phyloP scores from a whole-genome alignment of 768 basidiomycete genomes.

The Cyathus striatus region DNA sequence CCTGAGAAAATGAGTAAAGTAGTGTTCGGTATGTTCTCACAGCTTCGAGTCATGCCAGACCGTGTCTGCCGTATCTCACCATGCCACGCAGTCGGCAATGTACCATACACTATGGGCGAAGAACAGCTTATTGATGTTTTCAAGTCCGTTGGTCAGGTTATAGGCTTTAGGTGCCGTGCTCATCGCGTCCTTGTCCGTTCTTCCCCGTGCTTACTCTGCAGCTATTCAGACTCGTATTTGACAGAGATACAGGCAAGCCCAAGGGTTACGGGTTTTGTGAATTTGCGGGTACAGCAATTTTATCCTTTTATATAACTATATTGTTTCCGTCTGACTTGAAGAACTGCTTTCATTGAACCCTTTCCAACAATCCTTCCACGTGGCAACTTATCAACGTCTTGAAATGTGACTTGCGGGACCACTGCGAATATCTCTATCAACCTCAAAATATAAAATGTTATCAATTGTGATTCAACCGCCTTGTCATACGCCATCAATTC shows the following conservation, averaged over 20 bases:
- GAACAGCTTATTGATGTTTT: conserved; percentile 86
- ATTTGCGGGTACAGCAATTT: conserved; percentile 71
- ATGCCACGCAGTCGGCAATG: conserved; percentile 81
- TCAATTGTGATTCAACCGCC: not conserved
- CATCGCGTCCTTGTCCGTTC: conserved; percentile 3
- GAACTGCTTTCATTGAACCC: conserved; percentile 9
- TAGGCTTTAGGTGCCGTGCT: conserved; percentile 73
- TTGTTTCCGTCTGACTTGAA: conserved; percentile 33
- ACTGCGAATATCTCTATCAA: not conserved
- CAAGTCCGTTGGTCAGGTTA: conserved; percentile 82
- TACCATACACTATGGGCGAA: conserved; percentile 87
- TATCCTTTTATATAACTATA: conserved; percentile 17
- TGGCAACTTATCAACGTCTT: not conserved
- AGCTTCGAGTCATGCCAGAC: not conserved
- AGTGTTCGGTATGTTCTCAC: conserved; percentile 55
- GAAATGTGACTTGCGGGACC: not conserved
- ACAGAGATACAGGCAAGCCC: conserved; percentile 91
- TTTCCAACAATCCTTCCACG: conserved; percentile 3
- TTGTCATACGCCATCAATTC: not conserved
- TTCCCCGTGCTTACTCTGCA: not conserved
- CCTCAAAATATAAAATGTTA: not conserved
- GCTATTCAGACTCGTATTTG: conserved; percentile 69
- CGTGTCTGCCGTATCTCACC: not conserved
- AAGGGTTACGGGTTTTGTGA: conserved; percentile 94
- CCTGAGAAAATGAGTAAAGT: too few species aligned